phyloP scores from a whole-genome alignment of 192 early-diverging fungal genomes.

The Coemansia sp. region DNA sequence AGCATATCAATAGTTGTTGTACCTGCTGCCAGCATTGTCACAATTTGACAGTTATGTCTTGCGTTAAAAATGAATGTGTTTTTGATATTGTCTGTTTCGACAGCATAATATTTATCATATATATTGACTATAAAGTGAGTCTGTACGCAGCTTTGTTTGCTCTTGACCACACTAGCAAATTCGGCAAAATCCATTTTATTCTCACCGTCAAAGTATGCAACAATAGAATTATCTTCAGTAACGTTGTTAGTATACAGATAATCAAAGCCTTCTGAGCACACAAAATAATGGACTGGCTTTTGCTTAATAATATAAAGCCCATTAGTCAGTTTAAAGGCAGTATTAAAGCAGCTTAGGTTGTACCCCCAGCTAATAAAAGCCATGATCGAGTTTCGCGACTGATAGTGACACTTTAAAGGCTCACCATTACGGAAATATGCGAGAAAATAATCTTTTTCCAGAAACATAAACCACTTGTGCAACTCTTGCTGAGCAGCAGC shows the following conservation, averaged over 20 bases:
- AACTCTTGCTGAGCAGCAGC: neutral
- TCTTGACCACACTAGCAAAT: slow-evolving; percentile 6
- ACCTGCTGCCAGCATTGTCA: neutral
- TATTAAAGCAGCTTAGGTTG: neutral
- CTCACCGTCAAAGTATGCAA: slow-evolving; percentile 3
- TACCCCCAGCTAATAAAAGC: neutral
- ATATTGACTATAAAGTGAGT: slow-evolving; percentile 3
- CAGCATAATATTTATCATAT: neutral
- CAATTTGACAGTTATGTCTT: neutral
- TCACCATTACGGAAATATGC: slow-evolving; percentile 3
- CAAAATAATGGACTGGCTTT: slow-evolving; percentile 7
- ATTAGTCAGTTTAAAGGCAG: neutral
- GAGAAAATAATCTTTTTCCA: slow-evolving; percentile 8
- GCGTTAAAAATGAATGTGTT: slow-evolving; percentile 2
- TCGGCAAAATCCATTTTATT: slow-evolving; percentile 6
- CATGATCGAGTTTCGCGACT: slow-evolving; percentile 6
- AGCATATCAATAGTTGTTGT: neutral
- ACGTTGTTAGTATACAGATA: neutral
- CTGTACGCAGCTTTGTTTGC: slow-evolving; percentile 1
- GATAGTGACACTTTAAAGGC: slow-evolving; percentile 8
- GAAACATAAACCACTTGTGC: neutral
- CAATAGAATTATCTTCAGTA: slow-evolving; percentile 6
- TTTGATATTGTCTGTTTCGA: neutral
- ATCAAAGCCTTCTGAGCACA: neutral
- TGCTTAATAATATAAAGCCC: neutral